phyloP scores from a whole-genome alignment of 2,329 filamentous ascomycete genomes.

The Calycina marina region DNA sequence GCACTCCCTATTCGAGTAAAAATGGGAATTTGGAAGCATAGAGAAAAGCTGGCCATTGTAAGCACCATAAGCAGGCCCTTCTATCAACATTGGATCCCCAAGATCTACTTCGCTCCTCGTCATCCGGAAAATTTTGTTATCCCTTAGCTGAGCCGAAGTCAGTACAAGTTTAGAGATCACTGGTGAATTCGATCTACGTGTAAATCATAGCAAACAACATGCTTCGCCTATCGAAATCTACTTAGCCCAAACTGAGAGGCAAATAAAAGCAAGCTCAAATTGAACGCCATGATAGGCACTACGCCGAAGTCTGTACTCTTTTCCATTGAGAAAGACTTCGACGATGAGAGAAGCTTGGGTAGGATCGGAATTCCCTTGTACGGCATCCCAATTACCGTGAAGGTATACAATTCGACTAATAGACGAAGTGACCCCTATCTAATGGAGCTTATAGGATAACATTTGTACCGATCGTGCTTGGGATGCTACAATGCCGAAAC shows the following conservation, averaged over 20 bases:
- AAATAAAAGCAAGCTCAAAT: background rate
- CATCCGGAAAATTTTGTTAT: background rate
- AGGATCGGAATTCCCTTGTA: background rate
- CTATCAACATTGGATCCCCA: slow-evolving; percentile 3
- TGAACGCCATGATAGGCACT: background rate
- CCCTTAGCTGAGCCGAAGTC: too few species aligned
- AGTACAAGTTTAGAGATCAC: too few species aligned
- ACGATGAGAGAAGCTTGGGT: background rate
- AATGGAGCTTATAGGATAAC: background rate
- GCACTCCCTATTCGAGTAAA: background rate
- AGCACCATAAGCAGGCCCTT: slow-evolving; percentile 11
- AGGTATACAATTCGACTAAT: background rate
- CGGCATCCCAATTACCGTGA: background rate
- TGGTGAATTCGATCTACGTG: too few species aligned
- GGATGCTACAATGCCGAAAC: background rate
- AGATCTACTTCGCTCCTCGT: slow-evolving; percentile 1
- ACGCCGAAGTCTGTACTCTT: slow-evolving; percentile 23
- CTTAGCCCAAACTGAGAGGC: background rate
- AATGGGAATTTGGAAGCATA: background rate
- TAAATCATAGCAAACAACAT: background rate
- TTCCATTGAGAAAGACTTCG: slow-evolving; percentile 8
- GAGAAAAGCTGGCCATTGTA: slow-evolving; percentile 10
- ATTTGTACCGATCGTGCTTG: background rate
- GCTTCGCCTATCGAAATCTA: background rate
- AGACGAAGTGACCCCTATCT: background rate